A percentile compares a stretch with the other conserved stretches of the same genome.
Conservation (phyloP, 2,329 filamentous ascomycete species). For the Onygenales sp. region DNA sequence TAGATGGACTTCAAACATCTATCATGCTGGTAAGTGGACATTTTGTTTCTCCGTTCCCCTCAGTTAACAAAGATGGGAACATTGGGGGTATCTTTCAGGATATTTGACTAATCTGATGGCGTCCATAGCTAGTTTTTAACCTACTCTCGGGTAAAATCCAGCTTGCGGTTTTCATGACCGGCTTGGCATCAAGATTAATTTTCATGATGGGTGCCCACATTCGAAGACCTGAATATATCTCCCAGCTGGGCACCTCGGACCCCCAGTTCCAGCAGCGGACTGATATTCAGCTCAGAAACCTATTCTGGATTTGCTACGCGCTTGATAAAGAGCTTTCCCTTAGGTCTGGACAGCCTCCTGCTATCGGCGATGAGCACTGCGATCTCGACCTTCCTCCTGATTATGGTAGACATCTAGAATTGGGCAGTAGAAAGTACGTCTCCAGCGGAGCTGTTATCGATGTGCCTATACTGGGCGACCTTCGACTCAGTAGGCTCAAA, state of each 20-base stretch:
- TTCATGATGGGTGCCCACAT: slow-evolving; percentile 30
- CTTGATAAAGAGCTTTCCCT: slow-evolving; percentile 49
- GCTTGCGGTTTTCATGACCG: slow-evolving; percentile 8
- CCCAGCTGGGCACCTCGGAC: slow-evolving; percentile 37
- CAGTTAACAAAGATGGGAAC: background rate
- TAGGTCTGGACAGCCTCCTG: slow-evolving; percentile 44
- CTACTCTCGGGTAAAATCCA: background rate
- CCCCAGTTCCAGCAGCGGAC: slow-evolving; percentile 3
- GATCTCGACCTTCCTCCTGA: slow-evolving; percentile 41
- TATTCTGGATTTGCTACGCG: slow-evolving; percentile 49
- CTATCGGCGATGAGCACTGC: slow-evolving; percentile 43
- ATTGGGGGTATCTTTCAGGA: too few species aligned
- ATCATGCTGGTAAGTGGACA: slow-evolving; percentile 38
- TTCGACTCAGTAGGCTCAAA: slow-evolving; percentile 44
- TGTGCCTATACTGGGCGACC: slow-evolving; percentile 38
- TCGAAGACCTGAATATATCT: slow-evolving; percentile 38
- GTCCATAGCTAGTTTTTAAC: too few species aligned
- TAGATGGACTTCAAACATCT: slow-evolving; percentile 37
- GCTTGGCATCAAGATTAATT: slow-evolving; percentile 33
- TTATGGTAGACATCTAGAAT: slow-evolving; percentile 22
- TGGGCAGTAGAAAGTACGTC: slow-evolving; percentile 15
- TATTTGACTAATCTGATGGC: too few species aligned
- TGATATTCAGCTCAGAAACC: slow-evolving; percentile 21
- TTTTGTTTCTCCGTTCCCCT: background rate
- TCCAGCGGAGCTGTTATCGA: slow-evolving; percentile 15